Conservation (phyloP, 2,329 filamentous ascomycete genomes). For the Fusarium coicis region DNA sequence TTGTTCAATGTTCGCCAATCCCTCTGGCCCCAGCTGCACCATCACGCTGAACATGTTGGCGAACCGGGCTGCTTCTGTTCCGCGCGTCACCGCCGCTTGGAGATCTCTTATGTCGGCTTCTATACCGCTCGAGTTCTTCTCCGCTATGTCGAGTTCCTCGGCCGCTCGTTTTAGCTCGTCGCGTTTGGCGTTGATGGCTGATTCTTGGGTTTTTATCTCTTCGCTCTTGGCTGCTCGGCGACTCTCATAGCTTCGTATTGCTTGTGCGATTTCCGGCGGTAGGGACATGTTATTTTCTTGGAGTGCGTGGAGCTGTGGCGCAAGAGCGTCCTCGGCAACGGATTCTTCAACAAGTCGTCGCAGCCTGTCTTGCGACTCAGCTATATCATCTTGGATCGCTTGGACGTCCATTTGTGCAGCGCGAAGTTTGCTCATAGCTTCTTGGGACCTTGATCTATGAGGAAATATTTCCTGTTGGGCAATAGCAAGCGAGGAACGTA, state of each 20-base stretch:
- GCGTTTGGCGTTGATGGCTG: slow-evolving; percentile 30
- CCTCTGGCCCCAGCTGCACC: slow-evolving; percentile 42
- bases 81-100: slow-evolving; percentile 36
- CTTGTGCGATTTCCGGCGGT: slow-evolving; percentile 43
- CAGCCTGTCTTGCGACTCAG: slow-evolving; percentile 31
- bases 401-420: slow-evolving; percentile 33
- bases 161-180: slow-evolving; percentile 34
- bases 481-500: slow-evolving; percentile 37
- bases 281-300: slow-evolving; percentile 44
- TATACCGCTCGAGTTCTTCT: slow-evolving; percentile 29
- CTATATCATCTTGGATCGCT: slow-evolving; percentile 37
- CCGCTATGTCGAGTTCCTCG: slow-evolving; percentile 32
- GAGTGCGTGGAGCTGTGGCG: slow-evolving; percentile 42
- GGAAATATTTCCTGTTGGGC: slow-evolving; percentile 44
- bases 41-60: slow-evolving; percentile 43
- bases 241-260: slow-evolving; percentile 42
- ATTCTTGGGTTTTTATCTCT: slow-evolving; percentile 42
- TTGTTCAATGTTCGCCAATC: slow-evolving; percentile 42
- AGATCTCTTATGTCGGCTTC: slow-evolving; percentile 42
- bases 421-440: slow-evolving; percentile 38
- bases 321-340: slow-evolving; percentile 39
- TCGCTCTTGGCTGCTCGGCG: slow-evolving; percentile 41
- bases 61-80: slow-evolving; percentile 40
- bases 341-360: slow-evolving; percentile 38
- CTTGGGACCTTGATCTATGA: slow-evolving; percentile 42